phyloP scores from a whole-genome alignment of 495 filamentous ascomycete species.

The Baudoinia panamericana region DNA sequence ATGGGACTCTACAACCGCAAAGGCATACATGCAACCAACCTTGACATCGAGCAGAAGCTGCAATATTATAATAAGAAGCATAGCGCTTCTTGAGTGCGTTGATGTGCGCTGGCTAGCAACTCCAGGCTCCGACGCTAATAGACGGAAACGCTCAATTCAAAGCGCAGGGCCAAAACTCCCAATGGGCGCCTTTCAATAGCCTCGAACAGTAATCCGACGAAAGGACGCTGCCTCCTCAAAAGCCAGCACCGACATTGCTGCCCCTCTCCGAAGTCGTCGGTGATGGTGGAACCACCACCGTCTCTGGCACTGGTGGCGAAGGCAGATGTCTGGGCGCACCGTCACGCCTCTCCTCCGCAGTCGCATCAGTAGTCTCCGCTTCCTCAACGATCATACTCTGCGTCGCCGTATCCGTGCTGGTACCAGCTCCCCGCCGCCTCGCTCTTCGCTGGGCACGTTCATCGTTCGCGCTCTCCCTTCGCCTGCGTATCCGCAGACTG shows the following conservation, averaged over 20 bases:
- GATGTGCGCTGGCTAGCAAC: too few species aligned
- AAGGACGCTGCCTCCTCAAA: neutral
- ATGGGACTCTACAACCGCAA: too few species aligned
- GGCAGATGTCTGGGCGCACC: neutral
- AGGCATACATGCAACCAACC: too few species aligned
- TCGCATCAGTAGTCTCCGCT: neutral
- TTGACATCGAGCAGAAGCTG: too few species aligned
- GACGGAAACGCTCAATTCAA: neutral
- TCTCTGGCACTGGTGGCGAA: constrained; percentile 5
- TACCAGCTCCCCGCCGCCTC: constrained; percentile 8
- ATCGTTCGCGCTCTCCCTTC: constrained; percentile 23
- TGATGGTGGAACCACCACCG: constrained; percentile 12
- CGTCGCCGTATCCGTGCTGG: constrained; percentile 3
- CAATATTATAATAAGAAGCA: too few species aligned
- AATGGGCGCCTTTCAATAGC: neutral
- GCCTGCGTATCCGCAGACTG: constrained; percentile 23
- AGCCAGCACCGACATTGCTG: neutral
- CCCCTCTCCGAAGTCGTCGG: constrained; percentile 6
- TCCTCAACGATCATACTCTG: constrained; percentile 8
- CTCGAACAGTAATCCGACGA: neutral
- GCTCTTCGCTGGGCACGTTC: constrained; percentile 10
- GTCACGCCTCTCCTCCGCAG: neutral
- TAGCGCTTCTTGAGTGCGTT: too few species aligned
- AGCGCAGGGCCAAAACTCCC: neutral
- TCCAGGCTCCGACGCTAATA: constrained; percentile 5